Percentiles rank a stretch among this genome's conserved stretches.
These are phyloP conservation scores for Dictyostelium capitatum DNA, from an alignment of 78 protist species.

Conservation along the genomic window DNA sequence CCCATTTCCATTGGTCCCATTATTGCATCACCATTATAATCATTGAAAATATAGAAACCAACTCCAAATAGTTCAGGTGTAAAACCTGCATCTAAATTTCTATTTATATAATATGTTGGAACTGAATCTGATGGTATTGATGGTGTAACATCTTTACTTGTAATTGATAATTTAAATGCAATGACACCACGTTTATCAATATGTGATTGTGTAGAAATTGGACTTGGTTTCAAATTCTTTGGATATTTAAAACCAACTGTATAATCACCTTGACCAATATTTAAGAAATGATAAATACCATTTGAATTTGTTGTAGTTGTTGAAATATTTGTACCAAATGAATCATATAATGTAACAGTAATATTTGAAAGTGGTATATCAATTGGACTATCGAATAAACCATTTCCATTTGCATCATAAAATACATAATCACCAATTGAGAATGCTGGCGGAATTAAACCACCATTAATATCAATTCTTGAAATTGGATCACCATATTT, in stretches of 20 bases:
- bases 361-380: background rate
- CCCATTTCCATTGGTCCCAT: slow-evolving; percentile 15
- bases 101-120: background rate
- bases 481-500: background rate
- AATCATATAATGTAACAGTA: background rate
- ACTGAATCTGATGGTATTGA: background rate
- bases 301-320: background rate
- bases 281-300: slow-evolving; percentile 28
- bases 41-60: slow-evolving; percentile 9
- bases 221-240: background rate
- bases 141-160: background rate
- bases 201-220: background rate
- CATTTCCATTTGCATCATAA: slow-evolving; percentile 42
- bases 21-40: slow-evolving; percentile 11
- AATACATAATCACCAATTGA: slow-evolving; percentile 57
- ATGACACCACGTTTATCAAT: background rate
- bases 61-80: background rate
- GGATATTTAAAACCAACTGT: background rate
- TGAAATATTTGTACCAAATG: background rate
- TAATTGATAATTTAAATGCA: background rate
- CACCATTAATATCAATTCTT: background rate
- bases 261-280: slow-evolving; percentile 16
- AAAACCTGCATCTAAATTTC: slow-evolving; percentile 40
- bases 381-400: background rate
- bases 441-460: slow-evolving; percentile 36